phyloP scores from a whole-genome alignment of 1,139 yeast genomes.

The Nadsonia starkeyi-henricii region DNA sequence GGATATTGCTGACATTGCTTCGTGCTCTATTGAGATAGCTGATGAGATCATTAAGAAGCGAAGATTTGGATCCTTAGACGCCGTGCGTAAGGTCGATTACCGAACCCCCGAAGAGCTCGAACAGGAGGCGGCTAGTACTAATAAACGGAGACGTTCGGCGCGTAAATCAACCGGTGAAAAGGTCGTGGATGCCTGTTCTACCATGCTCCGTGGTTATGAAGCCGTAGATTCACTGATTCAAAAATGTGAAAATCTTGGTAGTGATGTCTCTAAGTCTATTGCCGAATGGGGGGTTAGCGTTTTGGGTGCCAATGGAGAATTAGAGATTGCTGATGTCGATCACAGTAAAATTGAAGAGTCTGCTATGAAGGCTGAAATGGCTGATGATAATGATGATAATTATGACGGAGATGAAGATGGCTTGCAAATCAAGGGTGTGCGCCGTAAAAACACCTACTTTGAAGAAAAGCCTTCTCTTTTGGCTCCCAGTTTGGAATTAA shows the following conservation, averaged over 20 bases:
- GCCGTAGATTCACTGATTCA: constrained; percentile 87
- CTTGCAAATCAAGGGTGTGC: constrained; percentile 9
- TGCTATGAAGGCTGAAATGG: constrained; percentile 12
- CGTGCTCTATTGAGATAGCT: constrained; percentile 56
- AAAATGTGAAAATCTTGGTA: constrained; percentile 70
- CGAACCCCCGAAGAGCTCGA: constrained; percentile 19
- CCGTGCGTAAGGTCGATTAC: constrained; percentile 43
- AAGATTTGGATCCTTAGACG: constrained; percentile 50
- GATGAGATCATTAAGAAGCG: constrained; percentile 44
- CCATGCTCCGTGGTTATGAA: constrained; percentile 70
- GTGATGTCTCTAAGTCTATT: constrained; percentile 56
- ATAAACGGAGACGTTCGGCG: constrained; percentile 26
- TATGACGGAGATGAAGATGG: too few species aligned
- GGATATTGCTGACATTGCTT: constrained; percentile 71
- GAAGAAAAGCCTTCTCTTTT: constrained; percentile 57
- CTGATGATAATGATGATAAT: constrained; percentile 13
- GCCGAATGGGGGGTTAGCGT: constrained; percentile 74
- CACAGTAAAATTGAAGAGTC: constrained; percentile 4
- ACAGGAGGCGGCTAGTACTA: constrained; percentile 12
- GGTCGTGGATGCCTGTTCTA: constrained; percentile 55
- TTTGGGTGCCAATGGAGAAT: constrained; percentile 34
- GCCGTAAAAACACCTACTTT: constrained; percentile 31
- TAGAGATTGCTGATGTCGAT: constrained; percentile 17
- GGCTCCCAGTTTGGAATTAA: constrained; percentile 50
- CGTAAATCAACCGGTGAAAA: constrained; percentile 54